A percentile compares a stretch with the other conserved stretches of the same genome.
These are phyloP conservation scores for Raffaelea albimanens DNA, from an alignment of 2,329 filamentous ascomycete species.

Conservation along the genomic window DNA sequence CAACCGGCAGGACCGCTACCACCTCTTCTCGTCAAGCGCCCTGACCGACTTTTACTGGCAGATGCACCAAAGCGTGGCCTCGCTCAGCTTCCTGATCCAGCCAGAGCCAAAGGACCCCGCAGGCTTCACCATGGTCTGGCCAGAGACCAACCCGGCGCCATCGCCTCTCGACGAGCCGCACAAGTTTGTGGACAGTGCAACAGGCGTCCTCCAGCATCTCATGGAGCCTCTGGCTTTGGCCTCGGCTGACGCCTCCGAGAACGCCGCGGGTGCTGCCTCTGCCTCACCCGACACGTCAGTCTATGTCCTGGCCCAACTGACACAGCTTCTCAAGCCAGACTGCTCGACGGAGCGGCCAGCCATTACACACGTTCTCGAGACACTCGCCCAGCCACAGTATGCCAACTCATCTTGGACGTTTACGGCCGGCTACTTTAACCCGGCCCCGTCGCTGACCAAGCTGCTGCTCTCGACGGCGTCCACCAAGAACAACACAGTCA, in stretches of 20 bases:
- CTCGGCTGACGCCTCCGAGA: too few relatives aligned
- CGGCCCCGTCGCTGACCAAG: constrained; percentile 71
- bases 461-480: constrained; percentile 63
- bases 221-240: constrained; percentile 37
- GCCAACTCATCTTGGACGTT: constrained; percentile 79
- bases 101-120: constrained; percentile 44
- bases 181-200: constrained; percentile 62
- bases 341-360: constrained; percentile 83
- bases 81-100: constrained; percentile 70
- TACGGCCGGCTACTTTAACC: constrained; percentile 98
- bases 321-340: constrained; percentile 69
- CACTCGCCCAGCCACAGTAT: constrained; percentile 55
- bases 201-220: constrained; percentile 55
- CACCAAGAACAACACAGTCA: constrained; percentile 64
- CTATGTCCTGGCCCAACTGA: constrained; percentile 82
- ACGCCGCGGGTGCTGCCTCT: too few relatives aligned
- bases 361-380: constrained; percentile 63
- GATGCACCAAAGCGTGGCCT: constrained; percentile 68
- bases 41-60: constrained; percentile 74
- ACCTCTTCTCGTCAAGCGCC: constrained; percentile 71
- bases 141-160: constrained; percentile 60
- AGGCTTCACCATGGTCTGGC: constrained; percentile 63
- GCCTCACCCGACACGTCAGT: constrained; percentile 53
- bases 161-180: constrained; percentile 63
- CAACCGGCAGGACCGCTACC: constrained; percentile 89